Evolutionary conservation across 2,329 filamentous ascomycete genomes (phyloP), one percentile per base, ranked within the genome.

Genomic region (Diaporthe velutina): DNA sequence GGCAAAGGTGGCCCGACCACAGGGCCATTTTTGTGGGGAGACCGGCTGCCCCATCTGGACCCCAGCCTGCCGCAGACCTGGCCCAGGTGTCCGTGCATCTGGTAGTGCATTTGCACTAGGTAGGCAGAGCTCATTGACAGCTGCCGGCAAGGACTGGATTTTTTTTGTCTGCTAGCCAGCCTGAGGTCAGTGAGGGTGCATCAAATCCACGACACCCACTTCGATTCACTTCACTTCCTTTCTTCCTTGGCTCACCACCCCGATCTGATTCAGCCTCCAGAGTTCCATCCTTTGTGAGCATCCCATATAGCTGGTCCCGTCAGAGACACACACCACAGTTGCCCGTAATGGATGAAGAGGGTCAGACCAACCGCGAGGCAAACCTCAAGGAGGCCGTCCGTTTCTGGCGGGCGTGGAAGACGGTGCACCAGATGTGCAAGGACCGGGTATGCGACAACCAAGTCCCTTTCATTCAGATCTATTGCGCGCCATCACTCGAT

Each of bases 341-440:
- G 67, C 81, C 81, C 79, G 83, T 75, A 58, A 84, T 87, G 82
- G 84, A 86, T 71, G 87, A 88, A 73, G 84, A 88, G 58, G 85
- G 79, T 48, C 78, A 74, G 45, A 70, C 78, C 71, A 80, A 79
- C 75, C 77, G 80, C 30, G 83, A 84, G 76, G 81, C 85, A 77
- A 88, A 87, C 83, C 84, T 86, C 78, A 88, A 89, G 82, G 86
- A 87, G 83, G 84, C 89, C 66, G 86, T 90, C 80, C 92, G 94
- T 82, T 91, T 98, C 79, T 99, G 97, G 96, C 94, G 96, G 84
- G 95, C 96, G 80, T 97, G 95, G 91, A 92, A 92, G 85, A 99
- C 97, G 12, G 92, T 95, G 66, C 95, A 98, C 84, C 95, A 99
- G 89, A 98, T 99, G 96, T 93, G 97, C 79, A 89, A 90, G 76